A percentile compares a stretch with the other conserved stretches of the same genome.
Evolutionary conservation across 2,329 filamentous ascomycete species (phyloP).

Genomic region (Alternaria ethzedia): DNA sequence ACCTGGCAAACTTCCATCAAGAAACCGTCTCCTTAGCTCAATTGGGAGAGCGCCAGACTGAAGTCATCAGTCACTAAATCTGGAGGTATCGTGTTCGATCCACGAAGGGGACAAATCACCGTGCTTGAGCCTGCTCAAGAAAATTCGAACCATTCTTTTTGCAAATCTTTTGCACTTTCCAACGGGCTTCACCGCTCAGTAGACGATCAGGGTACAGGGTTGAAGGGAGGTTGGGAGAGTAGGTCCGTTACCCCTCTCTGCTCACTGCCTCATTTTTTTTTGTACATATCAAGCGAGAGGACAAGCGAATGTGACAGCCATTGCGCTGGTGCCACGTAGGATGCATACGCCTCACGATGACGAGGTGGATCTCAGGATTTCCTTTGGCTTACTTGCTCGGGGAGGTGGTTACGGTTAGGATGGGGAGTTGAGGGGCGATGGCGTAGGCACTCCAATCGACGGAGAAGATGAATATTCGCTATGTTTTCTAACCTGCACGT

Average conservation of each 20-base stretch:
- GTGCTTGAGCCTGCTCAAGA: slow-evolving; percentile 19
- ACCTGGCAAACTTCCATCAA: slow-evolving; percentile 4
- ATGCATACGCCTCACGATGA: not conserved
- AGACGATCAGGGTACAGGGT: not conserved
- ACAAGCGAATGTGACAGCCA: not conserved
- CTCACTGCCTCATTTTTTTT: slow-evolving; percentile 2
- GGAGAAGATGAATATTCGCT: not conserved
- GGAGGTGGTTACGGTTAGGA: not conserved
- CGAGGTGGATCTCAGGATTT: not conserved
- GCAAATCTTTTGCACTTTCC: not conserved
- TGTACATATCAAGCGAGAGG: not conserved
- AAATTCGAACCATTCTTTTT: slow-evolving; percentile 18
- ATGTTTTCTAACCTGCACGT: not conserved
- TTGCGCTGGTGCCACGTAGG: not conserved
- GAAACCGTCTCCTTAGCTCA: slow-evolving; percentile 38
- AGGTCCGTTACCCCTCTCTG: not conserved
- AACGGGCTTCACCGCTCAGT: not conserved
- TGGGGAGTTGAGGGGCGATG: not conserved
- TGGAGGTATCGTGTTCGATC: slow-evolving; percentile 38
- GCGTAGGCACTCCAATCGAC: not conserved
- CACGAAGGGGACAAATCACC: slow-evolving; percentile 26
- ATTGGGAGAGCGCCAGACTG: slow-evolving; percentile 43
- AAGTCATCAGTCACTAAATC: slow-evolving; percentile 39
- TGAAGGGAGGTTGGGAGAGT: not conserved
- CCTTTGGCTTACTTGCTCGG: not conserved